Conservation (phyloP, 768 basidiomycete species). For the Suillus occidentalis region DNA sequence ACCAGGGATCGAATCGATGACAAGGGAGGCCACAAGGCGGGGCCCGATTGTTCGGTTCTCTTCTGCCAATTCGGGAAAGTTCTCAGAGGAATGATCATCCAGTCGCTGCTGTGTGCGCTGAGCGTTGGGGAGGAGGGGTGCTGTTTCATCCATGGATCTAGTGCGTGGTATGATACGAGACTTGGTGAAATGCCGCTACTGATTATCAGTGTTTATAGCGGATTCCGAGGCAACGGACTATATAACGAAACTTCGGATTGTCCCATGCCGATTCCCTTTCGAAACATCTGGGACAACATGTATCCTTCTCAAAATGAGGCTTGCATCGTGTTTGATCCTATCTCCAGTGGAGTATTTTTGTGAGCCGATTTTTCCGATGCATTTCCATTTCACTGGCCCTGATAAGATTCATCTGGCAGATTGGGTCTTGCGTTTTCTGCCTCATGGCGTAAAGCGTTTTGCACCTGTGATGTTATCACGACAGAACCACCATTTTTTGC, state of each 20-base stretch:
- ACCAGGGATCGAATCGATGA: slow-evolving; percentile 63
- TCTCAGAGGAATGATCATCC: slow-evolving; percentile 13
- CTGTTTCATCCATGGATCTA: slow-evolving; percentile 28
- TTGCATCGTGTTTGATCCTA: slow-evolving; percentile 30
- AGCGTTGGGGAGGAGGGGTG: slow-evolving; percentile 27
- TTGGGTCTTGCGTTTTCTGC: slow-evolving; percentile 21
- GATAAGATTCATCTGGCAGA: slow-evolving; percentile 12
- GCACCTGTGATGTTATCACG: slow-evolving; percentile 15
- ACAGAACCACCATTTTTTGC: slow-evolving; percentile 16
- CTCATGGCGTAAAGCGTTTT: slow-evolving; percentile 49
- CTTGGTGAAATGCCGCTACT: not conserved
- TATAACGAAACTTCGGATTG: slow-evolving; percentile 11
- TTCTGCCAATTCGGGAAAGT: slow-evolving; percentile 31
- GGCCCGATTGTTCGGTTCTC: slow-evolving; percentile 19
- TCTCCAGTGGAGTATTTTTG: slow-evolving; percentile 7
- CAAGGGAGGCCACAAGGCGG: slow-evolving; percentile 45
- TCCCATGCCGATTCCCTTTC: slow-evolving; percentile 9
- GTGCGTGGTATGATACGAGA: slow-evolving; percentile 16
- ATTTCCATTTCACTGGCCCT: slow-evolving; percentile 9
- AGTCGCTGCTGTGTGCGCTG: slow-evolving; percentile 10
- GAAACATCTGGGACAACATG: slow-evolving; percentile 11
- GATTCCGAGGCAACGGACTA: slow-evolving; percentile 12
- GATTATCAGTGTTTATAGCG: slow-evolving; percentile 18
- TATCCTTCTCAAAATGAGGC: slow-evolving; percentile 22
- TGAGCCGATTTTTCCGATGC: slow-evolving; percentile 7